Evolutionary conservation across 345 rosid genomes (phyloP), one percentile per base, ranked within the genome.

Genomic region (Triadica sebifera): DNA sequence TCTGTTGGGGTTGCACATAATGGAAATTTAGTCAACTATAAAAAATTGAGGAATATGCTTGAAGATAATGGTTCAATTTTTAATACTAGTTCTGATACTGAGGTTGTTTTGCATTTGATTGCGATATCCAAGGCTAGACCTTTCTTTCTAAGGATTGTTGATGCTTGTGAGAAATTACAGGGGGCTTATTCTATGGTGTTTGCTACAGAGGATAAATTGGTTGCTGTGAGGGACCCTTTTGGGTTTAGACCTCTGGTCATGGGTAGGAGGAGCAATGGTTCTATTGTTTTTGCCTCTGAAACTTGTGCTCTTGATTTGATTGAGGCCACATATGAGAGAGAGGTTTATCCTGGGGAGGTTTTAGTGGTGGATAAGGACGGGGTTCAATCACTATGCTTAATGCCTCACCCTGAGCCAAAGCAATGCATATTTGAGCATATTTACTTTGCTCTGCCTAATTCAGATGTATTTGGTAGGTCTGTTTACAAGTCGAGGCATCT

Each of bases 181-280:
- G 98, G 99, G 34, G 99, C 99, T 57, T 95, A 91, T 69, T 95
- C 99, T 0, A 89, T 95, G 99, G 98, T 94, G 76, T 92, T 94
- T 79, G 87, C 84, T 5, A 94, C 97, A 1, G 93, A 91, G 79
- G 98, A 95, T 85, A 91, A 95, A 86, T 85, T 95, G 45, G 99
- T 93, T 29, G 99, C 98, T 0, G 97, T 93, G 45, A 89, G 98
- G 68, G 99, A 95, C 49, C 99, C 98, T 0, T 79, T 9, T 61
- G 99, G 99, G 65, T 94, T 94, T 81, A 85, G 98, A 65, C 98
- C 98, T 0, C 78, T 94, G 70, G 98, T 94, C 41, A 93, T 93
- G 98, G 98, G 99, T 29, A 87, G 93, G 87, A 89, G 97, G 84
- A 93, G 97, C 57, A 95, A 93, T 41, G 99, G 98, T 4, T 93